phyloP scores from a whole-genome alignment of 495 filamentous ascomycete species.

The Lineolata rhizophorae region DNA sequence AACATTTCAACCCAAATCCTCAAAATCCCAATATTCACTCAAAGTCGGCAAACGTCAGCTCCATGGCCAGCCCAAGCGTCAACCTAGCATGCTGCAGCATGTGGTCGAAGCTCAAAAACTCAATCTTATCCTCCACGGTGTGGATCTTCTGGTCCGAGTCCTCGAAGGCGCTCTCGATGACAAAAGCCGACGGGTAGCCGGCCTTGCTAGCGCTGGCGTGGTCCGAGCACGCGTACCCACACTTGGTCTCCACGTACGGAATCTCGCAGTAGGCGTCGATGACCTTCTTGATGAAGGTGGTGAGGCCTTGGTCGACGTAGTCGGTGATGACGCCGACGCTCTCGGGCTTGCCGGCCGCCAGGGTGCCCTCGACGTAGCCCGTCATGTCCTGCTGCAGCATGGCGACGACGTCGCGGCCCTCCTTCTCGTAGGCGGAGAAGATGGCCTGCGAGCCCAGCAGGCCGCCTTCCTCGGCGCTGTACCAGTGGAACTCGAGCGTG shows the following conservation, averaged over 20 bases:
- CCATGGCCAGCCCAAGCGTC: conserved; percentile 75
- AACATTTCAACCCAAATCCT: too few species aligned
- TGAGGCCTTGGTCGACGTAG: conserved; percentile 64
- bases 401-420: conserved; percentile 60
- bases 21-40: too few species aligned
- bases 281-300: conserved; percentile 78
- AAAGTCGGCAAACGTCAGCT: conserved; percentile 72
- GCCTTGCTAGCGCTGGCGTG: conserved; percentile 93
- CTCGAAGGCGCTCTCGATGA: conserved; percentile 78
- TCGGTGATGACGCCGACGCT: conserved; percentile 86
- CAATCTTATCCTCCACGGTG: conserved; percentile 67
- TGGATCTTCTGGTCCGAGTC: conserved; percentile 80
- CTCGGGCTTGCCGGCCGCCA: conserved; percentile 66
- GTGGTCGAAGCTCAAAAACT: conserved; percentile 83
- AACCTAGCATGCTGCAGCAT: conserved; percentile 94
- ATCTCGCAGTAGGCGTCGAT: conserved; percentile 26
- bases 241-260: conserved; percentile 28
- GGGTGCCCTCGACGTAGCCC: conserved; percentile 63
- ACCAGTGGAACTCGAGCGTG: conserved; percentile 93
- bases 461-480: conserved; percentile 79
- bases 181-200: conserved; percentile 87
- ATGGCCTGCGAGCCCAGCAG: conserved; percentile 58
- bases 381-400: conserved; percentile 99
- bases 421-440: conserved; percentile 63
- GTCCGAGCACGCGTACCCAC: conserved; percentile 93